A percentile compares a stretch with the other conserved stretches of the same genome.
Evolutionary conservation across 2,329 filamentous ascomycete species (phyloP).

Genomic region (Plectosphaerella sp.): DNA sequence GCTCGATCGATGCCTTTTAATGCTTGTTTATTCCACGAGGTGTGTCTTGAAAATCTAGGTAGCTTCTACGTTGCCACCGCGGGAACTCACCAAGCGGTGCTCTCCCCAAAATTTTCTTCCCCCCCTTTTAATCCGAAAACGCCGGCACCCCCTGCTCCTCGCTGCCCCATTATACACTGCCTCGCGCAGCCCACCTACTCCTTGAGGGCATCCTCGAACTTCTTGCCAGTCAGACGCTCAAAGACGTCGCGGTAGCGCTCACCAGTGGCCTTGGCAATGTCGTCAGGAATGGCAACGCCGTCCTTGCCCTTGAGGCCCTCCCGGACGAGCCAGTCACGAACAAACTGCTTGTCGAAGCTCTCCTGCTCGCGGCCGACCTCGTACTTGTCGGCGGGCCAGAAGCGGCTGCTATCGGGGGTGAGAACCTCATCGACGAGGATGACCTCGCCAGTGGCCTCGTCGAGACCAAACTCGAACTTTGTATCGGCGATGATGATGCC

Average conservation of each 20-base stretch:
- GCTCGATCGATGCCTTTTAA: no score
- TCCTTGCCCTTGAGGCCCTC: slow-evolving; percentile 72
- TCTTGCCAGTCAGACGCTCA: slow-evolving; percentile 56
- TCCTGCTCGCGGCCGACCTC: slow-evolving; percentile 69
- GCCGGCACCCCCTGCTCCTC: background rate
- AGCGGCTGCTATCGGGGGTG: slow-evolving; percentile 76
- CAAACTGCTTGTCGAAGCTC: slow-evolving; percentile 84
- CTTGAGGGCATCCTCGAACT: slow-evolving; percentile 25
- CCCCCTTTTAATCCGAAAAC: background rate
- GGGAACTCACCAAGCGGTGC: background rate
- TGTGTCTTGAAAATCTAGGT: no score
- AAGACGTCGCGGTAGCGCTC: slow-evolving; percentile 71
- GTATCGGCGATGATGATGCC: slow-evolving; percentile 70
- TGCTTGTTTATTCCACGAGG: no score
- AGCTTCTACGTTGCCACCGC: no score
- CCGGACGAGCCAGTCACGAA: slow-evolving; percentile 76
- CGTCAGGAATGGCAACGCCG: slow-evolving; percentile 66
- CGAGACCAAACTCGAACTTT: slow-evolving; percentile 63
- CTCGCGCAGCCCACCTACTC: background rate
- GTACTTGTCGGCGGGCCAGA: slow-evolving; percentile 77
- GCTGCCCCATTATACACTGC: no score
- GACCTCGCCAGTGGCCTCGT: slow-evolving; percentile 60
- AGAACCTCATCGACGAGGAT: slow-evolving; percentile 81
- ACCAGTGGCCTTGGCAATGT: slow-evolving; percentile 64
- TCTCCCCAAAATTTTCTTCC: background rate